phyloP scores from a whole-genome alignment of 2,329 filamentous ascomycete species.

The Arthrobotrys megalospora region DNA sequence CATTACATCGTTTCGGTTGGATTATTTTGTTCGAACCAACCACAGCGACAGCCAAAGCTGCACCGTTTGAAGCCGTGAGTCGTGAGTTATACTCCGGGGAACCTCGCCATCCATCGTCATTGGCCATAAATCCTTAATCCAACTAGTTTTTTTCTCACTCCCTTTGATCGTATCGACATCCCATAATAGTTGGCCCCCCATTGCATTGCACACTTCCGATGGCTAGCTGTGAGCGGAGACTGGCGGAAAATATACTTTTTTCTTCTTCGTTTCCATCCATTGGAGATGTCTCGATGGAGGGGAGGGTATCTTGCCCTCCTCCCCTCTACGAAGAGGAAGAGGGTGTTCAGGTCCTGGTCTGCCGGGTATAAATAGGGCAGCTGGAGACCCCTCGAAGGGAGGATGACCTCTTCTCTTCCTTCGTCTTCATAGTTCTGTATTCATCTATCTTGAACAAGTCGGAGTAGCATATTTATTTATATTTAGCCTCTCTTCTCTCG shows the following conservation, averaged over 20 bases:
- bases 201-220: slow-evolving; percentile 30
- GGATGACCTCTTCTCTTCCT: slow-evolving; percentile 6
- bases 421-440: slow-evolving; percentile 14
- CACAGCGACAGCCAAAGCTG: slow-evolving; percentile 50
- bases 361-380: slow-evolving; percentile 60
- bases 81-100: slow-evolving; percentile 28
- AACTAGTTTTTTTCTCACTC: slow-evolving; percentile 21
- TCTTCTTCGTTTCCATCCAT: slow-evolving; percentile 17
- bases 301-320: slow-evolving; percentile 7
- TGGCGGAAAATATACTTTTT: slow-evolving; percentile 28
- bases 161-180: slow-evolving; percentile 54
- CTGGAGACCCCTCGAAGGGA: slow-evolving; percentile 38
- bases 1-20: not conserved
- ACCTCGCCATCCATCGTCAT: slow-evolving; percentile 29
- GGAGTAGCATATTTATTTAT: slow-evolving; percentile 16
- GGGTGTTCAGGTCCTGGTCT: slow-evolving; percentile 53
- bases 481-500: not conserved
- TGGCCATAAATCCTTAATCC: slow-evolving; percentile 27
- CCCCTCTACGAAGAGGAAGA: slow-evolving; percentile 21
- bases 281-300: slow-evolving; percentile 28
- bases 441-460: not conserved
- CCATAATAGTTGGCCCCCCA: slow-evolving; percentile 29
- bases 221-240: slow-evolving; percentile 38
- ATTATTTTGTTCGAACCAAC: slow-evolving; percentile 30
- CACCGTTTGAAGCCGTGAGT: slow-evolving; percentile 47